These are phyloP conservation scores for Ceratobasidium sp. DNA, from an alignment of 1,284 basidiomycete genomes.

Conservation along the genomic window DNA sequence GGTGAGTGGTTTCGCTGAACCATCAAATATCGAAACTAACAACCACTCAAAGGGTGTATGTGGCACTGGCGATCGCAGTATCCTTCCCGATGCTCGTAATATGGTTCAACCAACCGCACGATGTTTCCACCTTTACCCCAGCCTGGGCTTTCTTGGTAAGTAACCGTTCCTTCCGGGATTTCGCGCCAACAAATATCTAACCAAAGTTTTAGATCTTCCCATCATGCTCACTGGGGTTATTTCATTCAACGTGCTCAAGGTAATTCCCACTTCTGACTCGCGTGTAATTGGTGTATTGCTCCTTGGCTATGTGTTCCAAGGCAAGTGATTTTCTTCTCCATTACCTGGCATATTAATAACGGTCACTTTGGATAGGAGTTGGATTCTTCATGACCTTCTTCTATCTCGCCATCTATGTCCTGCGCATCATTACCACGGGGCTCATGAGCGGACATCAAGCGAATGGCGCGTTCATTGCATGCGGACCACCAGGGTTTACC, in stretches of 20 bases:
- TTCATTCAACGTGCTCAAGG: neutral
- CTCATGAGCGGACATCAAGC: constrained; percentile 39
- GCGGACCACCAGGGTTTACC: constrained; percentile 39
- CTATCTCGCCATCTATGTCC: constrained; percentile 35
- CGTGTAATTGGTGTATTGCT: constrained; percentile 29
- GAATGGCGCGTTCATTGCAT: constrained; percentile 39
- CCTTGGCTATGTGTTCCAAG: constrained; percentile 33
- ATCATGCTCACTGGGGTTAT: neutral
- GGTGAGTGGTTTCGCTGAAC: neutral
- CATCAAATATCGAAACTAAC: neutral
- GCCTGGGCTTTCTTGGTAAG: constrained; percentile 39
- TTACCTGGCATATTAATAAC: no score
- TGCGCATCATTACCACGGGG: constrained; percentile 34
- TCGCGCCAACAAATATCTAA: neutral
- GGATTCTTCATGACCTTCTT: constrained; percentile 39
- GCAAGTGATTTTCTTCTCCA: neutral
- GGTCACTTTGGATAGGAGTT: neutral
- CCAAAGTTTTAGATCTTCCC: neutral
- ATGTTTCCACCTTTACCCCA: constrained; percentile 37
- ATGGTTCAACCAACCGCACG: constrained; percentile 38
- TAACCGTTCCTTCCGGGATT: neutral
- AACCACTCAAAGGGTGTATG: neutral
- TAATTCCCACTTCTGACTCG: constrained; percentile 14
- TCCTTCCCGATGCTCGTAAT: constrained; percentile 27
- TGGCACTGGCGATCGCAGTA: neutral